phyloP scores from a whole-genome alignment of 2,329 filamentous ascomycete genomes.

The Fusarium concolor region DNA sequence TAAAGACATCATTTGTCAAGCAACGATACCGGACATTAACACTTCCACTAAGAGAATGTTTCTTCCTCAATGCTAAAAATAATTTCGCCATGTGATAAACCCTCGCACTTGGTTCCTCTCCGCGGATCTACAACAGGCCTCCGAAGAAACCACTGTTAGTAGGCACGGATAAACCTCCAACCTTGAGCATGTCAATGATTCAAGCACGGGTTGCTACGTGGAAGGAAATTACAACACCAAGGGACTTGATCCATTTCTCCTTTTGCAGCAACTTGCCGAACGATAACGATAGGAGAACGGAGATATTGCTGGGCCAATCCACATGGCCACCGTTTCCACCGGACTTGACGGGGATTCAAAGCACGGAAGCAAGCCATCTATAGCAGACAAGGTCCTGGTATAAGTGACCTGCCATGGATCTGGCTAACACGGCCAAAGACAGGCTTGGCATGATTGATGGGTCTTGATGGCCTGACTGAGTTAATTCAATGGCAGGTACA shows the following conservation, averaged over 20 bases:
- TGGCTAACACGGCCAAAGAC: constrained; percentile 22
- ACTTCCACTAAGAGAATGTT: neutral
- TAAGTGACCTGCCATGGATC: neutral
- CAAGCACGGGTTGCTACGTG: constrained; percentile 33
- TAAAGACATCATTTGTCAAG: neutral
- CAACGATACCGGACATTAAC: neutral
- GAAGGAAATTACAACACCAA: constrained; percentile 29
- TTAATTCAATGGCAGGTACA: constrained; percentile 17
- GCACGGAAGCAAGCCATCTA: constrained; percentile 29
- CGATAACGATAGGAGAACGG: constrained; percentile 12
- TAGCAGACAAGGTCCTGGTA: constrained; percentile 12
- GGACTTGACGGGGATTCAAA: constrained; percentile 25
- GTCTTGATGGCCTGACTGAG: constrained; percentile 27
- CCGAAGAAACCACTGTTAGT: constrained; percentile 16
- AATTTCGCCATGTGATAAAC: constrained; percentile 20
- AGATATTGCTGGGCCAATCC: constrained; percentile 16
- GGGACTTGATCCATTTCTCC: constrained; percentile 15
- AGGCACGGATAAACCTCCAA: neutral
- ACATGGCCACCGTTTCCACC: constrained; percentile 43
- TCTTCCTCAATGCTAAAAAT: constrained; percentile 34
- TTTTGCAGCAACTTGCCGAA: constrained; percentile 27
- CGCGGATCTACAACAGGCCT: constrained; percentile 27
- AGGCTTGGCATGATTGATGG: constrained; percentile 22
- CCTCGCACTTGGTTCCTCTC: constrained; percentile 17
- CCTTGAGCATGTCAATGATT: constrained; percentile 15